A percentile compares a stretch with the other conserved stretches of the same genome.
Evolutionary conservation across 768 basidiomycete genomes (phyloP).

Genomic region (Brasilioporus rufonigricans): DNA sequence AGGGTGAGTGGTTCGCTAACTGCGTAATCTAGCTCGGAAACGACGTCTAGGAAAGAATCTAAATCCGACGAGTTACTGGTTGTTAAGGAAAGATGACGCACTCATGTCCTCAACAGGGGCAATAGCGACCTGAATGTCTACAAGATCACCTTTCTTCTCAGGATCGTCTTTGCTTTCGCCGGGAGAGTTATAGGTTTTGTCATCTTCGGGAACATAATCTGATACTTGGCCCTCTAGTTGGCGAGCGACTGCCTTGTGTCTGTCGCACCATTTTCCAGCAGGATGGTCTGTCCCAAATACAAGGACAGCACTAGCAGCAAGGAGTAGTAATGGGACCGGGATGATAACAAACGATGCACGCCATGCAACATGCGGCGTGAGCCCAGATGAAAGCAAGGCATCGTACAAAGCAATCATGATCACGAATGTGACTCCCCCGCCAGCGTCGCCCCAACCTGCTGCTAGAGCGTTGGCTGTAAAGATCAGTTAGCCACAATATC

Average conservation of each 20-base stretch:
- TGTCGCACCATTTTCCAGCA: constrained; percentile 4
- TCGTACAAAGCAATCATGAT: constrained; percentile 35
- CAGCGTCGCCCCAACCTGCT: not conserved
- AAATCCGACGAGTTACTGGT: too few species aligned
- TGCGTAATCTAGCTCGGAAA: constrained; percentile 3
- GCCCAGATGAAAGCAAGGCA: constrained; percentile 33
- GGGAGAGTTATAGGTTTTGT: constrained; percentile 15
- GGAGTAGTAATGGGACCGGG: constrained; percentile 50
- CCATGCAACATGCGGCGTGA: constrained; percentile 47
- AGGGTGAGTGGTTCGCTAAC: not conserved
- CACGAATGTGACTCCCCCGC: constrained; percentile 3
- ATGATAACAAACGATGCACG: constrained; percentile 53
- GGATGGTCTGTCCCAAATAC: not conserved
- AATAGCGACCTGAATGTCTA: constrained; percentile 15
- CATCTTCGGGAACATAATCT: not conserved
- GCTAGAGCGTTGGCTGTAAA: constrained; percentile 1
- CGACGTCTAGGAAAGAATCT: constrained; percentile 13
- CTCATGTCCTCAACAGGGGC: not conserved
- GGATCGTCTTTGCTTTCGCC: constrained; percentile 21
- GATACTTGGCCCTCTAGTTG: not conserved
- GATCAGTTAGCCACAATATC: too few species aligned
- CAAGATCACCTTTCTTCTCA: constrained; percentile 26
- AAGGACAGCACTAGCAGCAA: constrained; percentile 30
- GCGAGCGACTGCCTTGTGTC: constrained; percentile 1
- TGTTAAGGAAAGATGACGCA: not conserved